Conservation (phyloP, 177 flowering plant species). For the Tripterygium wilfordii region DNA sequence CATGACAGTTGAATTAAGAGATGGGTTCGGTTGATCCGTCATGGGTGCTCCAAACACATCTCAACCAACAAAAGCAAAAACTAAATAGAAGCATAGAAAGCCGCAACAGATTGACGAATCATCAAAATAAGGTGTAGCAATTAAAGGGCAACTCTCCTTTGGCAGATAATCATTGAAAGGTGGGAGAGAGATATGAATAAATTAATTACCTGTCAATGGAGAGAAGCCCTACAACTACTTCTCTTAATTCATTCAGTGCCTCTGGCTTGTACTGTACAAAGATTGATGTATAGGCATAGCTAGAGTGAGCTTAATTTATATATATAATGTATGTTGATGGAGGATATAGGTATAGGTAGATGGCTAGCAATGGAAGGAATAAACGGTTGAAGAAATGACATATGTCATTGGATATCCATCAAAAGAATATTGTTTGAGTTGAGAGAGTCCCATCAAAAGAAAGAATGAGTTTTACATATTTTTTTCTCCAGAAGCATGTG, state of each 20-base stretch:
- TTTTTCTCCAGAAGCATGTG: no score
- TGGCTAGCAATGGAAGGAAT: neutral
- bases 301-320: neutral
- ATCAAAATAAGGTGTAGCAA: slow-evolving; percentile 1
- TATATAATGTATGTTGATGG: neutral
- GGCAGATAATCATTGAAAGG: neutral
- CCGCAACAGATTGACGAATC: no score
- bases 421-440: no score
- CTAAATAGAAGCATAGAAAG: no score
- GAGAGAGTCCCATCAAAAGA: no score
- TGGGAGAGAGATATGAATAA: no score
- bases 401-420: slow-evolving; percentile 5
- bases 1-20: no score
- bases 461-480: no score
- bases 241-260: neutral
- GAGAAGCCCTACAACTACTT: slow-evolving; percentile 3
- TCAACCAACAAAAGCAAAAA: no score
- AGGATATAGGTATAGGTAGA: neutral
- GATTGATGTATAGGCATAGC: no score
- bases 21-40: no score
- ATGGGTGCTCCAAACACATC: no score
- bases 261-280: neutral
- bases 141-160: slow-evolving; percentile 5
- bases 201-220: neutral
- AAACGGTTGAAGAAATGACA: neutral